Conservation (phyloP, 2,329 filamentous ascomycete genomes). For the Pyrenochaeta sp. region DNA sequence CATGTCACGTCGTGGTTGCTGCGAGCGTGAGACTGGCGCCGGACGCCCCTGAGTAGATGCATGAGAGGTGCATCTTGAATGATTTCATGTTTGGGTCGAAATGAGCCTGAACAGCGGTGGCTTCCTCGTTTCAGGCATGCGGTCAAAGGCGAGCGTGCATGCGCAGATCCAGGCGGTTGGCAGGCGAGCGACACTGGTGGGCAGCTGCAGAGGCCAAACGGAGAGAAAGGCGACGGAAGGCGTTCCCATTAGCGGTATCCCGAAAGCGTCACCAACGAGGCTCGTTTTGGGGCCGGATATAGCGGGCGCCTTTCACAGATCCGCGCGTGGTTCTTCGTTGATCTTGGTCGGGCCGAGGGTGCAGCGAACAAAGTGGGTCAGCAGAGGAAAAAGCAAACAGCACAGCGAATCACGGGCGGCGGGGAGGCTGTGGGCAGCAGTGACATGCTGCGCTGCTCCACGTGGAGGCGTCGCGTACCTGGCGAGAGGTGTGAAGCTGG, state of each 20-base stretch:
- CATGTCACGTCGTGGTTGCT: neutral
- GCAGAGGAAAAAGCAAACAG: conserved; percentile 5
- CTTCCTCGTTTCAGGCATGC: neutral
- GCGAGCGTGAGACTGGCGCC: neutral
- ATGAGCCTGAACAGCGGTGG: neutral
- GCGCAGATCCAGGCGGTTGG: neutral
- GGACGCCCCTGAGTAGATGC: conserved; percentile 2
- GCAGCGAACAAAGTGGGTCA: conserved; percentile 14
- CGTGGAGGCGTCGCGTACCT: conserved; percentile 7
- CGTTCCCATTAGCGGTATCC: neutral
- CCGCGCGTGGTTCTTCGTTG: conserved; percentile 10
- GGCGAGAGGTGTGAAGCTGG: neutral
- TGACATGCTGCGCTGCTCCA: conserved; percentile 4
- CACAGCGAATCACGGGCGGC: conserved; percentile 5
- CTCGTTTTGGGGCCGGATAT: neutral
- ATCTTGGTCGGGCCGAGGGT: conserved; percentile 4
- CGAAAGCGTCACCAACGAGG: neutral
- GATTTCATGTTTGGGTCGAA: conserved; percentile 1
- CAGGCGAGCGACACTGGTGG: too few species aligned
- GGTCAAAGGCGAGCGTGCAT: neutral
- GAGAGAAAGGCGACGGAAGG: neutral
- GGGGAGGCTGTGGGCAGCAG: neutral
- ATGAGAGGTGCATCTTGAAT: neutral
- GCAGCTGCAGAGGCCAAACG: neutral
- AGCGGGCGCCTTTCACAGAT: neutral